Conservation (phyloP, 305 asterid genomes). For the Rubia peregrina region DNA sequence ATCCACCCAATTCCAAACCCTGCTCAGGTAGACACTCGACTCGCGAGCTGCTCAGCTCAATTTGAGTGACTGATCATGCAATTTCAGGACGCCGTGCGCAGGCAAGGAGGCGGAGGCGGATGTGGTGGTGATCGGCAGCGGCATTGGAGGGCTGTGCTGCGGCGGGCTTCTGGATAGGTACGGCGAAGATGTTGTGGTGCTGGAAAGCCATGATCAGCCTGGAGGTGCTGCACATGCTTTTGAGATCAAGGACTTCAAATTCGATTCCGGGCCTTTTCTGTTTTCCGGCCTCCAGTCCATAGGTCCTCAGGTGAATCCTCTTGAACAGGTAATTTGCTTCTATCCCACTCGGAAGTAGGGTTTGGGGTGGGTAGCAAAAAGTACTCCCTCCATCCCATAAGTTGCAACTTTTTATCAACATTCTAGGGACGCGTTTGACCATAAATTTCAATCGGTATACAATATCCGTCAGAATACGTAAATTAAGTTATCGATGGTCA, state of each 20-base stretch:
- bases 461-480: too few species aligned
- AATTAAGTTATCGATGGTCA: too few species aligned
- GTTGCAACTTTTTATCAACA: too few species aligned
- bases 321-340: conserved; percentile 56
- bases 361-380: too few species aligned
- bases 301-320: conserved; percentile 95
- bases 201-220: conserved; percentile 86
- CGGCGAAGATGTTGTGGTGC: conserved; percentile 61
- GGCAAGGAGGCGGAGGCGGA: conserved; percentile 79
- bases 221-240: conserved; percentile 96
- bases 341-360: not conserved
- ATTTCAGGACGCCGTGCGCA: conserved; percentile 50
- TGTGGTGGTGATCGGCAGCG: conserved; percentile 80
- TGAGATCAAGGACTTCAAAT: conserved; percentile 63
- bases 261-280: conserved; percentile 92
- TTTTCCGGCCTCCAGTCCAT: conserved; percentile 87
- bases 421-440: too few species aligned
- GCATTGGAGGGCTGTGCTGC: conserved; percentile 83
- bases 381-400: too few species aligned
- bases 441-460: too few species aligned
- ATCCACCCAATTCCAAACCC: conserved; percentile 5
- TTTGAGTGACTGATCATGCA: conserved; percentile 23
- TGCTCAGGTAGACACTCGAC: conserved; percentile 10
- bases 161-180: conserved; percentile 85
- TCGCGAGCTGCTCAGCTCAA: not conserved